Evolutionary conservation across 208 protist genomes (phyloP).

Genomic region (Crithidia acanthocephali): DNA sequence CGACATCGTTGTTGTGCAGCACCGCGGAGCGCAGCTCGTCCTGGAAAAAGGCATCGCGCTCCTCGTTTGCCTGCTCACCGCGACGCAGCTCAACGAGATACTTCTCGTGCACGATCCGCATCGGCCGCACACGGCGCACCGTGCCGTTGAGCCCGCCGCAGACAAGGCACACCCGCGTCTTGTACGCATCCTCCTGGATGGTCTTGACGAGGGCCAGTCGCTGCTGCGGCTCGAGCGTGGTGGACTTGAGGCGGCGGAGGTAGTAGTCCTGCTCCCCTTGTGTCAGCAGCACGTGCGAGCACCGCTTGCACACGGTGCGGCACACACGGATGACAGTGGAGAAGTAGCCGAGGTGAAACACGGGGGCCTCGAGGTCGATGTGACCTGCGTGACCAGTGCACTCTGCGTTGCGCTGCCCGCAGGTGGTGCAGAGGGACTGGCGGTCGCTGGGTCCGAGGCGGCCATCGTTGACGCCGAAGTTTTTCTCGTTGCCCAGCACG

Average conservation of each 20-base stretch:
- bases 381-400: slow-evolving; percentile 99
- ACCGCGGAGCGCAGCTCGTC: slow-evolving; percentile 50
- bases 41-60: slow-evolving; percentile 40
- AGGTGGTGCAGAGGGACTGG: slow-evolving; percentile 91
- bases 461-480: slow-evolving; percentile 91
- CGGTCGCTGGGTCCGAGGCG: slow-evolving; percentile 94
- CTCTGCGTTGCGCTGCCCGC: slow-evolving; percentile 86
- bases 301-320: slow-evolving; percentile 98
- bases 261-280: slow-evolving; percentile 81
- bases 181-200: slow-evolving; percentile 89
- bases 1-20: slow-evolving; percentile 62
- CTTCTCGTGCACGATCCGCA: slow-evolving; percentile 87
- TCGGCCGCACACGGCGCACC: slow-evolving; percentile 74
- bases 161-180: slow-evolving; percentile 91
- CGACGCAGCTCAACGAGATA: slow-evolving; percentile 76
- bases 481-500: slow-evolving; percentile 61
- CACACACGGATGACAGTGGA: slow-evolving; percentile 94
- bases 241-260: slow-evolving; percentile 41
- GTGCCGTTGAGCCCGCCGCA: slow-evolving; percentile 96
- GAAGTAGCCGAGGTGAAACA: slow-evolving; percentile 99
- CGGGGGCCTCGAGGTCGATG: slow-evolving; percentile 97
- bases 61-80: slow-evolving; percentile 64
- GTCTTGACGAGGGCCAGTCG: slow-evolving; percentile 69
- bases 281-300: slow-evolving; percentile 91
- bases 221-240: slow-evolving; percentile 69